A percentile compares a stretch with the other conserved stretches of the same genome.
Conservation (phyloP, 257 asterid genomes). For the Salvia splendens region DNA sequence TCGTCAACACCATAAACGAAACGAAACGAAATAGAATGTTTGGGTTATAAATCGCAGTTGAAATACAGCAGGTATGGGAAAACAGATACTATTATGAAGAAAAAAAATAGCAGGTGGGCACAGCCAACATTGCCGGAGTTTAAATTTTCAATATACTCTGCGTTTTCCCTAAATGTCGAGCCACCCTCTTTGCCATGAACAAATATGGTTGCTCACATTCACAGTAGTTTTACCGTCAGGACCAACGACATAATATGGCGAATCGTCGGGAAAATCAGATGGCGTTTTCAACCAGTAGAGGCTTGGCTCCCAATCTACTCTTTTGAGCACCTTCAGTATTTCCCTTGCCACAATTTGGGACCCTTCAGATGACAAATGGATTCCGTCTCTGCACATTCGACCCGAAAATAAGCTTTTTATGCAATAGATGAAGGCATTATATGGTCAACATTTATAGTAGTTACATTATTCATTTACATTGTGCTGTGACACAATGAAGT, state of each 20-base stretch:
- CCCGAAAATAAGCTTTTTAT: constrained; percentile 2
- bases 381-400: constrained; percentile 64
- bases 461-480: no score
- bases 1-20: background rate
- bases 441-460: no score
- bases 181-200: constrained; percentile 65
- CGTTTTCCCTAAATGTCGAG: constrained; percentile 30
- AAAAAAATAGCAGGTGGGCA: background rate
- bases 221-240: constrained; percentile 47
- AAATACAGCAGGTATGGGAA: no score
- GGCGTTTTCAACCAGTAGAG: constrained; percentile 65
- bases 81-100: background rate
- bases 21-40: background rate
- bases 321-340: constrained; percentile 62
- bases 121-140: background rate
- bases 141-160: constrained; percentile 3
- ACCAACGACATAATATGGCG: constrained; percentile 53
- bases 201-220: constrained; percentile 40
- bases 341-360: constrained; percentile 64
- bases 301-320: constrained; percentile 79
- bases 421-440: no score
- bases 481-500: no score
- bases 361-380: constrained; percentile 73
- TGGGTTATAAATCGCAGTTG: background rate
- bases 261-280: constrained; percentile 60